These are phyloP conservation scores for Blastobotrys niveus DNA, from an alignment of 1,139 yeast species.

Conservation along the genomic window DNA sequence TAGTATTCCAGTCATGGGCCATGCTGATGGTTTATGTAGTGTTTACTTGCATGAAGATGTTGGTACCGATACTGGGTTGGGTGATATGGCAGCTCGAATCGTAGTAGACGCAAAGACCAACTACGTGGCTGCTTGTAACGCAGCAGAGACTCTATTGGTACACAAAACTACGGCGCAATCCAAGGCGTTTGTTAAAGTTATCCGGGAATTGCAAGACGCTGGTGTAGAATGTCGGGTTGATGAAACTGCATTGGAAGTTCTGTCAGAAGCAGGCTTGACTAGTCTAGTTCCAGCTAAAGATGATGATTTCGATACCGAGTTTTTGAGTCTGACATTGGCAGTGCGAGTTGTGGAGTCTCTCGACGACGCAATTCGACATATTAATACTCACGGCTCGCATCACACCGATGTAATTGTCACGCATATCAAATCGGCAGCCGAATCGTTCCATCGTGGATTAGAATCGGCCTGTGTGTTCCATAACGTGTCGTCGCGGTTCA, in stretches of 20 bases:
- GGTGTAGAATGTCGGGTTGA: constrained; percentile 69
- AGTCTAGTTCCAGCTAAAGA: constrained; percentile 27
- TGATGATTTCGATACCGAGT: constrained; percentile 75
- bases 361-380: constrained; percentile 70
- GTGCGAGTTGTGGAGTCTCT: constrained; percentile 56
- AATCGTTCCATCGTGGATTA: constrained; percentile 70
- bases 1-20: constrained; percentile 95
- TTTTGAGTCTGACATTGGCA: constrained; percentile 74
- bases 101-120: constrained; percentile 86
- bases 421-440: constrained; percentile 61
- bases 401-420: constrained; percentile 94
- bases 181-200: constrained; percentile 34
- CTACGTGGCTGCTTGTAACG: constrained; percentile 98
- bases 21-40: constrained; percentile 96
- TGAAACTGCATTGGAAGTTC: constrained; percentile 41
- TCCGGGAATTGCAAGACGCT: constrained; percentile 49
- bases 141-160: constrained; percentile 79
- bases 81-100: constrained; percentile 63
- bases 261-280: constrained; percentile 26
- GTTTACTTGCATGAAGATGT: constrained; percentile 74
- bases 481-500: constrained; percentile 95
- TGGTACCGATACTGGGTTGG: no score
- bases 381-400: constrained; percentile 86
- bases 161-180: constrained; percentile 42
- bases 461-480: constrained; percentile 98